Evolutionary conservation across 352 stramenopile species (phyloP).

Genomic region (Globisporangium nodosum): DNA sequence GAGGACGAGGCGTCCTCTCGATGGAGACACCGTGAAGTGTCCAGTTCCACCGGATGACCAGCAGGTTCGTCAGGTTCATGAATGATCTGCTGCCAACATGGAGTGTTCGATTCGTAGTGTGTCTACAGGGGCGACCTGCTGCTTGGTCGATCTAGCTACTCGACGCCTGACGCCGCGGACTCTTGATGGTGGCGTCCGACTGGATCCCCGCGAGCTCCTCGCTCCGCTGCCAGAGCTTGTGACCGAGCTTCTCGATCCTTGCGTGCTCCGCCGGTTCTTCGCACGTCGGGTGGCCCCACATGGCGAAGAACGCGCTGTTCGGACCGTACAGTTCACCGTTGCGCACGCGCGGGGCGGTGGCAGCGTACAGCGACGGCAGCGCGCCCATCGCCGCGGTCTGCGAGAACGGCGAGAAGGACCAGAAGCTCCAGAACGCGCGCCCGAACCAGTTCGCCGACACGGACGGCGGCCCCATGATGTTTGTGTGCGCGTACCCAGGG

Average conservation of each 20-base stretch:
- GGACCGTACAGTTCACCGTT: slow-evolving; percentile 28
- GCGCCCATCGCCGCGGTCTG: slow-evolving; percentile 29
- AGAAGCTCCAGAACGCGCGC: slow-evolving; percentile 16
- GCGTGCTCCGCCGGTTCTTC: slow-evolving; percentile 9
- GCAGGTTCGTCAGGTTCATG: too few species aligned
- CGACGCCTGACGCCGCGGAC: not conserved
- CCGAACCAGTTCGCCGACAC: slow-evolving; percentile 10
- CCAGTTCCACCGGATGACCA: too few species aligned
- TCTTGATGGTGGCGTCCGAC: slow-evolving; percentile 7
- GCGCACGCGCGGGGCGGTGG: slow-evolving; percentile 15
- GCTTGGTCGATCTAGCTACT: slow-evolving; percentile 4
- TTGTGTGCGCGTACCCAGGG: slow-evolving; percentile 23
- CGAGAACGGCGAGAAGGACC: slow-evolving; percentile 19
- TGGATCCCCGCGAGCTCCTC: slow-evolving; percentile 11
- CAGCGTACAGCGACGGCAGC: slow-evolving; percentile 35
- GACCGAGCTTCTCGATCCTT: not conserved
- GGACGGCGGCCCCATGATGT: slow-evolving; percentile 16
- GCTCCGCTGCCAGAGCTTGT: slow-evolving; percentile 15
- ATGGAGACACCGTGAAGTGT: too few species aligned
- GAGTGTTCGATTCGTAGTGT: too few species aligned
- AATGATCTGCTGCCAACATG: too few species aligned
- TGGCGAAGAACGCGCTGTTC: slow-evolving; percentile 13
- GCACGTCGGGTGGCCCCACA: slow-evolving; percentile 13
- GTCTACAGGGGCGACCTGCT: too few species aligned
- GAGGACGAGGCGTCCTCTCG: too few species aligned